phyloP scores from a whole-genome alignment of 2,329 filamentous ascomycete genomes.

The Atkinsonella hypoxylon region DNA sequence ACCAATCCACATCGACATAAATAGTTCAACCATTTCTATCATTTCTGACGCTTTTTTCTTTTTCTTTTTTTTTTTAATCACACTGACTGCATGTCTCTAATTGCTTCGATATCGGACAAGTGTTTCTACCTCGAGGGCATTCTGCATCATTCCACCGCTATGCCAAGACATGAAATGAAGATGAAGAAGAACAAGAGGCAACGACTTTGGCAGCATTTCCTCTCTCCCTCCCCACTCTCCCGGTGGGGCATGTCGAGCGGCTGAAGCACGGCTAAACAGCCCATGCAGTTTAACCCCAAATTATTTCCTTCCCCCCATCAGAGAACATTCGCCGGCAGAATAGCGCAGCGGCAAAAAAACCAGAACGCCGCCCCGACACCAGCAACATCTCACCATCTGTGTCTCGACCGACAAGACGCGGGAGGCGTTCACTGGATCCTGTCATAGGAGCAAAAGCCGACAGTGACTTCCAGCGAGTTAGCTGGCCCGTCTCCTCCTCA shows the following conservation, averaged over 20 bases:
- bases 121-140: too few relatives aligned
- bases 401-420: slow-evolving; percentile 11
- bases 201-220: too few relatives aligned
- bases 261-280: slow-evolving; percentile 15
- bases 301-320: slow-evolving; percentile 18
- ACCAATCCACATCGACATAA: too few relatives aligned
- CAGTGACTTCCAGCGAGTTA: not conserved
- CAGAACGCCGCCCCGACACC: slow-evolving; percentile 9
- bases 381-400: slow-evolving; percentile 12
- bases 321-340: slow-evolving; percentile 13
- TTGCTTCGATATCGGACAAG: too few relatives aligned
- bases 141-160: too few relatives aligned
- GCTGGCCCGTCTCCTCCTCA: slow-evolving; percentile 7
- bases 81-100: too few relatives aligned
- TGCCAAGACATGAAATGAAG: too few relatives aligned
- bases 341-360: slow-evolving; percentile 17
- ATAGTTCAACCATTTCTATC: too few relatives aligned
- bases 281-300: slow-evolving; percentile 2
- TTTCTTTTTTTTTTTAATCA: too few relatives aligned
- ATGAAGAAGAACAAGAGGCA: too few relatives aligned
- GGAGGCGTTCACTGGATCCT: slow-evolving; percentile 9
- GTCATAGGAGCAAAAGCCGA: slow-evolving; percentile 1
- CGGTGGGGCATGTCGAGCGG: slow-evolving; percentile 10
- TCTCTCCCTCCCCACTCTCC: too few relatives aligned
- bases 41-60: too few relatives aligned